Evolutionary conservation across 352 stramenopile species (phyloP).

Genomic region (Pythium rishiriense): DNA sequence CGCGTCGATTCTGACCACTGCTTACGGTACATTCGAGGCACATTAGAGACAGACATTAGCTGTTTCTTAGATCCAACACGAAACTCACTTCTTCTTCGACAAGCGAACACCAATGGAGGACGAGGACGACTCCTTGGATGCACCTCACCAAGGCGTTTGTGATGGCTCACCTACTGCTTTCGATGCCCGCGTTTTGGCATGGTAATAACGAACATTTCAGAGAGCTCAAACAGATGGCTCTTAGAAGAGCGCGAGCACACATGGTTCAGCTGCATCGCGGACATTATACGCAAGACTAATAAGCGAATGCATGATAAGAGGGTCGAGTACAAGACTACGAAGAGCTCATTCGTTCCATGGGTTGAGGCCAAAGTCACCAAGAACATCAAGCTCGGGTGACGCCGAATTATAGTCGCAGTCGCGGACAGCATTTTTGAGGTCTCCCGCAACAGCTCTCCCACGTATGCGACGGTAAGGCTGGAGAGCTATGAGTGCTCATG

Average conservation of each 20-base stretch:
- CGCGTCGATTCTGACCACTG: too few species aligned
- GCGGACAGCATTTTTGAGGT: not conserved
- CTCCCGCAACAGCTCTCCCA: not conserved
- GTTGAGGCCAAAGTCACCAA: not conserved
- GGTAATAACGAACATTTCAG: constrained; percentile 10
- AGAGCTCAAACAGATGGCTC: constrained; percentile 4
- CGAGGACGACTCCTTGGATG: too few species aligned
- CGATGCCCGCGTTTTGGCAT: not conserved
- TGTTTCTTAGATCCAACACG: not conserved
- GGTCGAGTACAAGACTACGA: not conserved
- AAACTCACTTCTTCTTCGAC: not conserved
- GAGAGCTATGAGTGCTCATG: not conserved
- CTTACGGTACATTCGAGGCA: not conserved
- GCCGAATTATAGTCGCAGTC: not conserved
- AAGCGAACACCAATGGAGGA: too few species aligned
- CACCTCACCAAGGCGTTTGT: not conserved
- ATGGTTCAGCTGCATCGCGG: constrained; percentile 2
- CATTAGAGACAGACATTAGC: not conserved
- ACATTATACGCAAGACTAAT: not conserved
- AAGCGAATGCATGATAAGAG: not conserved
- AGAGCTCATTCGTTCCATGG: not conserved
- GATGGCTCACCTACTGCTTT: constrained; percentile 6
- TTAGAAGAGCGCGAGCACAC: not conserved
- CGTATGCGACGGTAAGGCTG: not conserved
- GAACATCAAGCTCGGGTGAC: not conserved